These are phyloP conservation scores for Echeveria elegans DNA, from an alignment of 164 flowering plant genomes.

Conservation along the genomic window DNA sequence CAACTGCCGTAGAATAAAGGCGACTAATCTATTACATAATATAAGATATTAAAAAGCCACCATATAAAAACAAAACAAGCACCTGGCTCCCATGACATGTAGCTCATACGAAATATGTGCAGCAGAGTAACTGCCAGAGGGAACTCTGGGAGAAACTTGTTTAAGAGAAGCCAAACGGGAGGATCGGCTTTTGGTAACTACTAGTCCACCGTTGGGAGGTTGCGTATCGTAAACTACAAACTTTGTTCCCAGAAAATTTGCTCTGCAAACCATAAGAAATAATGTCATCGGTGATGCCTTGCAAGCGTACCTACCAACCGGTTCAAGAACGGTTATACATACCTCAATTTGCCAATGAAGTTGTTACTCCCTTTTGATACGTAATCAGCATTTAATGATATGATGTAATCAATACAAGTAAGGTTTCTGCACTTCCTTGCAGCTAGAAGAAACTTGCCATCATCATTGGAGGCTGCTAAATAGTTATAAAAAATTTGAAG, in stretches of 20 bases:
- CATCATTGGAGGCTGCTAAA: conserved; percentile 48
- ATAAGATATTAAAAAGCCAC: background rate
- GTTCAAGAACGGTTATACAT: conserved; percentile 4
- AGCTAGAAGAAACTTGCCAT: conserved; percentile 74
- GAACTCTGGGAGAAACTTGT: conserved; percentile 68
- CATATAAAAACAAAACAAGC: background rate
- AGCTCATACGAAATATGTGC: conserved; percentile 71
- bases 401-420: conserved; percentile 60
- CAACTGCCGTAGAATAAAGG: too few relatives aligned
- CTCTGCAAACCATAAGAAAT: conserved; percentile 24
- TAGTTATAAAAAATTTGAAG: too few relatives aligned
- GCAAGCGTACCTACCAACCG: background rate
- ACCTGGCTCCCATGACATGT: conserved; percentile 75
- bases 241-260: conserved; percentile 69
- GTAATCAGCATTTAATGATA: conserved; percentile 45
- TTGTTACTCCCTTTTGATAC: conserved; percentile 48
- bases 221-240: conserved; percentile 60
- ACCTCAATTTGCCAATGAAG: conserved; percentile 51
- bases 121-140: conserved; percentile 60
- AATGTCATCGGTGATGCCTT: background rate
- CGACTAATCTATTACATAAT: background rate
- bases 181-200: conserved; percentile 36
- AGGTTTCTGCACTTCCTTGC: conserved; percentile 51
- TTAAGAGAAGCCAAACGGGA: conserved; percentile 32
- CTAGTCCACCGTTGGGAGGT: conserved; percentile 40